Percentiles rank a stretch among this genome's conserved stretches.
These are phyloP conservation scores for Apiospora saccharicola DNA, from an alignment of 2,329 filamentous ascomycete species.

Conservation along the genomic window DNA sequence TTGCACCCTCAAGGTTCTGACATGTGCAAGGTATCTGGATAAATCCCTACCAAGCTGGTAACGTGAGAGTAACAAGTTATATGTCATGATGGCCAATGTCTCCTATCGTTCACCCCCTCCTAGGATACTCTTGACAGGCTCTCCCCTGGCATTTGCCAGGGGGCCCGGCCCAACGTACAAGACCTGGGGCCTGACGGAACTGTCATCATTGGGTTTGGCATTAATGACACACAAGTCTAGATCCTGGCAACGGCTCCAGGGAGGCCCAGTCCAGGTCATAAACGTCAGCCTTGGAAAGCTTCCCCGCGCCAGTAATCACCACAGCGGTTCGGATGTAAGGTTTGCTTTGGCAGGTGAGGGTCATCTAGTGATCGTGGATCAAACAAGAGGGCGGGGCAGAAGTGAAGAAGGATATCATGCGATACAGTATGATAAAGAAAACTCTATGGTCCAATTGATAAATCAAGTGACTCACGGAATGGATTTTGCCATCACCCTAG, in stretches of 20 bases:
- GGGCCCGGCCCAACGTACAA: neutral
- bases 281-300: neutral
- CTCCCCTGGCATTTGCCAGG: neutral
- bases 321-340: neutral
- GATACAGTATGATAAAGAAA: no score
- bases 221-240: no score
- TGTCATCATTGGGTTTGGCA: neutral
- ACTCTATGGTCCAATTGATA: neutral
- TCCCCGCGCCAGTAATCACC: neutral
- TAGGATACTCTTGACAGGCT: neutral
- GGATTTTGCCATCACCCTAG: neutral
- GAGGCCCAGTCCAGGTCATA: neutral
- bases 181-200: neutral
- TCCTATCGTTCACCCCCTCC: neutral
- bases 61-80: neutral
- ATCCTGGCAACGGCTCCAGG: neutral
- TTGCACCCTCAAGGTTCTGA: neutral
- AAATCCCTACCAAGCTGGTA: neutral
- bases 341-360: slow-evolving; percentile 5
- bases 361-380: neutral
- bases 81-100: no score
- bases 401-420: neutral
- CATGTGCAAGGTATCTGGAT: neutral
- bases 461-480: neutral
- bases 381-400: neutral